Evolutionary conservation across 768 basidiomycete genomes (phyloP), one percentile per base, ranked within the genome.

Genomic region (Rhizopogon vinicolor): DNA sequence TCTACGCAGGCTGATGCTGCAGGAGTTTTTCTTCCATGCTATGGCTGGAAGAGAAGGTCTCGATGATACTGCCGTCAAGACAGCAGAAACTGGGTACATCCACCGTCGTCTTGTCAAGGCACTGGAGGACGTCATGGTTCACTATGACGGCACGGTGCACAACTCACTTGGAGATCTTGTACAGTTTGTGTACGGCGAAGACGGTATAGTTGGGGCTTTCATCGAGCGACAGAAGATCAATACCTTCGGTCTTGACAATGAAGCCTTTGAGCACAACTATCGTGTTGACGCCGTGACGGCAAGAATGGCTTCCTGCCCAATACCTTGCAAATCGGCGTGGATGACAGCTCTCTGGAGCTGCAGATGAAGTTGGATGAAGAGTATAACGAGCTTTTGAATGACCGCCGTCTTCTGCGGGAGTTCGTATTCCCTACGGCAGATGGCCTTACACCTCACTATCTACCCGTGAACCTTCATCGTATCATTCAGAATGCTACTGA

Each of bases 1-100:
- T 65, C 78, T 98, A 37, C 89, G 95, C 54, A 95, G 97, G 25
- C 70, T 99, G 57, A 98, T 95, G 3, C 96, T 97, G 0, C 94
- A 98, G 60, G 97, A 99, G 68, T 99, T 93, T 79, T 98, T 98
- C 81, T 98, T 99, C 85, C 97, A 99, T 71, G 97, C 97, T 54
- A 98, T 98, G 96, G 96, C 96, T 64, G 96, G 97, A 72, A 91
- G 97, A 62, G 97, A 98, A 73, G 97, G 97, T 78, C 74, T 99
- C 52, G 98, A 98, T 65, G 97, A 99, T 79, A 98, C 97, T 3
- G 97, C 97, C 41, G 95, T 99, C 70, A 99, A 99, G 78, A 99
- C 97, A 4, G 97, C 97, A 44, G 97, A 99, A 74, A 98, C 97
- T 0, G 97, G 97, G 61, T 98, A 98, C 69, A 99, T 98, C 64